Base-by-base conservation (phyloP, 164 flowering plant genomes). In the Akebia trifoliata region DNA sequence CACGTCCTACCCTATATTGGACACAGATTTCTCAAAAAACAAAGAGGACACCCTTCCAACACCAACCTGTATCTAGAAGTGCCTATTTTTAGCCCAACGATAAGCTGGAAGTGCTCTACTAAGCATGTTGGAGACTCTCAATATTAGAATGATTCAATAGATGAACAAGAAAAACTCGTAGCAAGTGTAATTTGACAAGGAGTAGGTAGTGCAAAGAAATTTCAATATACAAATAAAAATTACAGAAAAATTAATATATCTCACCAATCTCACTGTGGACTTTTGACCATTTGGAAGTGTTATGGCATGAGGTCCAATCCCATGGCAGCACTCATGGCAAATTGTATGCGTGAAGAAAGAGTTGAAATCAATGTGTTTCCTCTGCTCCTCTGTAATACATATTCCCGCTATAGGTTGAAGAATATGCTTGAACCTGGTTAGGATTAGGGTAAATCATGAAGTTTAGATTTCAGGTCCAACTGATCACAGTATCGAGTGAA, bases 301-400 rank as follows among this genome's bases (percentile, higher is more conserved):
- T 46, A 92, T 92, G 43, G 76, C 70, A 71, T 92, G 98, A 64
- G 98, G 98, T 42, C 98, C 98, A 72, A 88, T 92, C 32, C 96
- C 98, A 73, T 92, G 98, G 73, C 88, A 81, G 70, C 98, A 92
- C 70, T 92, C 98, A 69, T 88, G 98, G 73, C 95, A 92, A 58
- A 88, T 75, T 39, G 87, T 92, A 70, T 92, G 98, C 60, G 96
- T 92, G 72, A 92, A 92, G 72, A 88, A 92, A 53, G 98, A 82
- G 2, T 86, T 90, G 68, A 92, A 92, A 70, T 92, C 93, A 35
- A 88, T 87, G 57, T 60, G 74, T 51, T 69, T 55, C 68, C 63
- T 72, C 62, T 92, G 95, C 51, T 86, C 96, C 72, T 75, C 74
- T 30, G 61, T 47, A 54, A 92, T 75, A 57, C 92, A 86, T 50